Base-by-base conservation (phyloP, 2,329 filamentous ascomycete species). In the Diaporthe ilicicola region DNA sequence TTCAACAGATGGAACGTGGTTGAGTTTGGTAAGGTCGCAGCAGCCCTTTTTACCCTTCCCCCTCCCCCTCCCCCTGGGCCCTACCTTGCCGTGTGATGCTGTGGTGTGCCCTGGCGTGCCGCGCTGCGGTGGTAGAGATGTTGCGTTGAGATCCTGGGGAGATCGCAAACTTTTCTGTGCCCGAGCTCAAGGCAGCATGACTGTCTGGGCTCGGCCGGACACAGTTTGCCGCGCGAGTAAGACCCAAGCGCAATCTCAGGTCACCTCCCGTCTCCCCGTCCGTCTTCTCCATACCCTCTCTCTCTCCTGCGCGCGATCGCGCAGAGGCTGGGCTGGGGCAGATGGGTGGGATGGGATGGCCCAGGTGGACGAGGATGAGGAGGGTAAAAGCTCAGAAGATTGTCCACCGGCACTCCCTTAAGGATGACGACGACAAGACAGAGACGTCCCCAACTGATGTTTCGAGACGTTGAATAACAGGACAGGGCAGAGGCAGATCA, bases 171-270 rank as follows among this genome's bases (percentile, higher is more conserved):
- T 46, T 34, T 54, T 24, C 39, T 55, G 39, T n/a, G 51, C 39
- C 65, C 54, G 51, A 48, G 13, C 39, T 34, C 59, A 37, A 34
- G 59, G 42, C 59, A 62, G 34, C 59, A 62, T 62, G 59, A 19
- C 59, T 48, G 42, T 34, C 59, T 48, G 56, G 56, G 56, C 42
- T 62, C 56, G 56, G 56, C 39, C 56, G 56, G 56, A 67, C 50
- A 37, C n/a, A 56, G 65, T n/a, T 27, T 37, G 65, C 39, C 51
- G 65, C 39, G n/a, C 65, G 53, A 67, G 50, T 42, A 55, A 67
- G 51, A 37, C 22, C 27, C 42, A 27, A 44, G 17, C 39, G 39
- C 27, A 22, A 39, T 15, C 39, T 46, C 27, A 48, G 42, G 22
- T 15, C 46, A 27, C 42, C n/a, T 48, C 27, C 59, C 44, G 42